Evolutionary conservation across 202 grass and related monocot species (phyloP).

Genomic region (Zoysia matrella): DNA sequence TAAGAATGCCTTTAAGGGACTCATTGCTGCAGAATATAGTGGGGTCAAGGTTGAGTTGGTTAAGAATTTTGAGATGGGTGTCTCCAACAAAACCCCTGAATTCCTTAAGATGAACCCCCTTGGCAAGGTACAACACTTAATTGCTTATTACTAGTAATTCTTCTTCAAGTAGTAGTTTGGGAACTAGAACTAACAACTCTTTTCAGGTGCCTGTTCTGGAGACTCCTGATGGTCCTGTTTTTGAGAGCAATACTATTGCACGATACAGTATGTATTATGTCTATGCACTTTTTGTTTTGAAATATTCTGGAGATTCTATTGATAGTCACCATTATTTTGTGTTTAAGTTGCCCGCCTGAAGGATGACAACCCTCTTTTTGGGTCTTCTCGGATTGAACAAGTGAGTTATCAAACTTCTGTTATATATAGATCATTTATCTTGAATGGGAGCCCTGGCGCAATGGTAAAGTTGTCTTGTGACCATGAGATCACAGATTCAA

Average conservation of each 20-base stretch:
- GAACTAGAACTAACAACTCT: slow-evolving; percentile 7
- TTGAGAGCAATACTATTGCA: slow-evolving; percentile 97
- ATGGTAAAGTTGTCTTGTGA: no score
- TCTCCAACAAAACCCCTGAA: no score
- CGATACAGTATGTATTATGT: slow-evolving; percentile 66
- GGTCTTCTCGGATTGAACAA: slow-evolving; percentile 29
- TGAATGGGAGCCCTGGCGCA: no score
- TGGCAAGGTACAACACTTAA: slow-evolving; percentile 54
- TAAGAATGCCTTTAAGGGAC: slow-evolving; percentile 93
- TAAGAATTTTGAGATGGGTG: no score
- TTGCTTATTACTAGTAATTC: no score
- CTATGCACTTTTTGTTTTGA: not conserved
- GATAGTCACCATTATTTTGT: slow-evolving; percentile 16
- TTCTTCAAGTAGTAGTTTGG: not conserved
- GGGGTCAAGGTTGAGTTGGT: slow-evolving; percentile 76
- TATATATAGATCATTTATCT: no score
- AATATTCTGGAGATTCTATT: not conserved
- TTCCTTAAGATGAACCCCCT: no score
- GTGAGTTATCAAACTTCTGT: slow-evolving; percentile 51
- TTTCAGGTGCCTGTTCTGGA: not conserved
- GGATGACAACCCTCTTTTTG: slow-evolving; percentile 57
- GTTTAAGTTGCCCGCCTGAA: slow-evolving; percentile 77
- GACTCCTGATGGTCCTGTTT: slow-evolving; percentile 89
- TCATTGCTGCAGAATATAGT: slow-evolving; percentile 87
- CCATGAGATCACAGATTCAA: no score